Evolutionary conservation across 1,284 basidiomycete species (phyloP), one percentile per base, ranked within the genome.

Genomic region (Marasmius oreades): DNA sequence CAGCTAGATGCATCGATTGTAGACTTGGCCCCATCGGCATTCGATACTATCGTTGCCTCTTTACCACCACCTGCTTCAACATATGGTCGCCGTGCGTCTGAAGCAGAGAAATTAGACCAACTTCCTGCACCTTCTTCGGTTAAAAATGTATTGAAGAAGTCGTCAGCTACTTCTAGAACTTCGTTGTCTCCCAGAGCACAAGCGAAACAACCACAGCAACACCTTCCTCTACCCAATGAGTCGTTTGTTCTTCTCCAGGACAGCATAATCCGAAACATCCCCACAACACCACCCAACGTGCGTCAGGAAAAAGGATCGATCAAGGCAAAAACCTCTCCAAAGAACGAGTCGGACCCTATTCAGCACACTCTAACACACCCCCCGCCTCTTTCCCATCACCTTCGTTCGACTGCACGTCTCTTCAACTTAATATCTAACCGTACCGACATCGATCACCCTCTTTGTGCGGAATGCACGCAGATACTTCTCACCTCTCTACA

Each of bases 401-500:
- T 91, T 51, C 85, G 86, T 56, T 88, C 87, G 34, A 85, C 88
- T 52, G 77, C 80, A 62, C 84, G 84, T 33, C 78, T 96, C 33
- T 90, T 95, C 67, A 85, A 88, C 64, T 73, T 95, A 43, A 77
- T 95, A 24, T 91, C 91, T 3, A 84, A 85, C 51, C 79, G 86
- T 43, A 91, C 92, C 50, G 89, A 92, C 44, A 82, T 97, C 52
- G 93, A 96, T 69, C 96, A 99, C 70, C 97, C 97, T 2, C 80
- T 99, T 10, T 99, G 97, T 69, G 85, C 89, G 1, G 94, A 97
- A 66, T 99, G 97, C 70, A 93, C 95, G 2, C 87, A 92, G 64
- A 82, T 90, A 53, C 74, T 98, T 45, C 81, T 96, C 45, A 78
- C 79, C 3, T 84, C 85, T 31, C 83, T 98, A 53, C 86, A 90